Percentiles rank a stretch among this genome's conserved stretches.
These are phyloP conservation scores for Erodium moschatum DNA, from an alignment of 441 rosid species.

Conservation along the genomic window DNA sequence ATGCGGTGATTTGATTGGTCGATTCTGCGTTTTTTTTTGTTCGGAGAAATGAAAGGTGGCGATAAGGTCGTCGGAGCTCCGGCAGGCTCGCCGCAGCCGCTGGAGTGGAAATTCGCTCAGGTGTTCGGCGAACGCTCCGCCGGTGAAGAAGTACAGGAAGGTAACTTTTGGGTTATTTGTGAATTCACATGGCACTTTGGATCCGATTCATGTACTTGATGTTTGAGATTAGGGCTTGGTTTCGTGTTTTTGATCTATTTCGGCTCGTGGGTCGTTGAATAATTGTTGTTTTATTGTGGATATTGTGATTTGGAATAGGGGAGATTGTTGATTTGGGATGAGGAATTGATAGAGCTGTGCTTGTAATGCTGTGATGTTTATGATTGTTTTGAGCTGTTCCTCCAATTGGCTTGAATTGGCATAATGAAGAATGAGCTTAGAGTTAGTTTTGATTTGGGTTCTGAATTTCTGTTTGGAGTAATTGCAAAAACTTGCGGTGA, in stretches of 20 bases:
- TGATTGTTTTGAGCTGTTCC: not conserved
- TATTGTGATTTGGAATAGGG: constrained; percentile 1
- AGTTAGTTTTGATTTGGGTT: not conserved
- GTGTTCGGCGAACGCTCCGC: constrained; percentile 67
- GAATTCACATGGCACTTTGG: not conserved
- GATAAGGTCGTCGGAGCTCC: constrained; percentile 41
- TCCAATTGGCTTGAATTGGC: not conserved
- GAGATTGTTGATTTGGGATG: not conserved
- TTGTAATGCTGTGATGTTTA: too few species aligned
- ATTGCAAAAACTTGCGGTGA: too few species aligned
- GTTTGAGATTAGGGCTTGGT: not conserved
- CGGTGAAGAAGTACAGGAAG: constrained; percentile 72
- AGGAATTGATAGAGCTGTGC: not conserved
- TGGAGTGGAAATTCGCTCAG: constrained; percentile 70
- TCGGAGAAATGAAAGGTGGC: constrained; percentile 39
- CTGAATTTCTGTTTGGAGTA: not conserved
- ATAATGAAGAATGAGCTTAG: not conserved
- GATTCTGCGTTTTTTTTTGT: not conserved
- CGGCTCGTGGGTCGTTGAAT: not conserved
- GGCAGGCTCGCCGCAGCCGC: constrained; percentile 21
- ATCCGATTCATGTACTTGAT: constrained; percentile 9
- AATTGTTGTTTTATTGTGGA: not conserved
- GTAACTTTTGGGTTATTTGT: constrained; percentile 21
- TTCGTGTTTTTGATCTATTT: constrained; percentile 2
- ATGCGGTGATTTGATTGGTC: not conserved